Evolutionary conservation across 805 yeast genomes (phyloP).

Genomic region (Candida tibetensis): DNA sequence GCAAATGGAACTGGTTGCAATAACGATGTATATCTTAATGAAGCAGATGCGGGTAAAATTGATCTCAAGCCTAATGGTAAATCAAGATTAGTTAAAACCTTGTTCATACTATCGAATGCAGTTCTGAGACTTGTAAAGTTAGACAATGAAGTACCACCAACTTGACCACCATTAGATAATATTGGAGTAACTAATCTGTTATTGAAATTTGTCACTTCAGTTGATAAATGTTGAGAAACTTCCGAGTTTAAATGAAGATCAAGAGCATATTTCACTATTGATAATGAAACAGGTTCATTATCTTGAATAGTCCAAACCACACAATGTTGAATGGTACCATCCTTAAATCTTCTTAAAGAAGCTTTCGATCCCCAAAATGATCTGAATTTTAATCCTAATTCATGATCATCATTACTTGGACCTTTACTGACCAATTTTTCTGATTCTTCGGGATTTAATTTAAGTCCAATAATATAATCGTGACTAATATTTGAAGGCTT

Average conservation of each 20-base stretch:
- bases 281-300: slow-evolving; percentile 58
- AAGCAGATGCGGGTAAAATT: slow-evolving; percentile 69
- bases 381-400: slow-evolving; percentile 59
- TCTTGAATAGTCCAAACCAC: slow-evolving; percentile 73
- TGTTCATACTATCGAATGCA: slow-evolving; percentile 52
- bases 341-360: slow-evolving; percentile 86
- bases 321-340: slow-evolving; percentile 86
- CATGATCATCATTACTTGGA: slow-evolving; percentile 60
- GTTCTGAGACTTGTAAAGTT: slow-evolving; percentile 29
- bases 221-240: slow-evolving; percentile 32
- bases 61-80: slow-evolving; percentile 73
- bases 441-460: slow-evolving; percentile 65
- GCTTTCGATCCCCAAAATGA: slow-evolving; percentile 88
- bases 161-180: slow-evolving; percentile 31
- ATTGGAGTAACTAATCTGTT: slow-evolving; percentile 57
- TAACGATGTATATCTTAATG: slow-evolving; percentile 71
- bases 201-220: slow-evolving; percentile 46
- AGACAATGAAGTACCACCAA: slow-evolving; percentile 31
- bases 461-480: slow-evolving; percentile 55
- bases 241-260: slow-evolving; percentile 58
- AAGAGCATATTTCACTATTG: slow-evolving; percentile 63
- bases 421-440: slow-evolving; percentile 87
- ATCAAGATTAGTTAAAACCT: slow-evolving; percentile 43
- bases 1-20: slow-evolving; percentile 84
- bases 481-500: slow-evolving; percentile 42